Evolutionary conservation across 345 rosid species (phyloP), one percentile per base, ranked within the genome.

Genomic region (Salix brachista): DNA sequence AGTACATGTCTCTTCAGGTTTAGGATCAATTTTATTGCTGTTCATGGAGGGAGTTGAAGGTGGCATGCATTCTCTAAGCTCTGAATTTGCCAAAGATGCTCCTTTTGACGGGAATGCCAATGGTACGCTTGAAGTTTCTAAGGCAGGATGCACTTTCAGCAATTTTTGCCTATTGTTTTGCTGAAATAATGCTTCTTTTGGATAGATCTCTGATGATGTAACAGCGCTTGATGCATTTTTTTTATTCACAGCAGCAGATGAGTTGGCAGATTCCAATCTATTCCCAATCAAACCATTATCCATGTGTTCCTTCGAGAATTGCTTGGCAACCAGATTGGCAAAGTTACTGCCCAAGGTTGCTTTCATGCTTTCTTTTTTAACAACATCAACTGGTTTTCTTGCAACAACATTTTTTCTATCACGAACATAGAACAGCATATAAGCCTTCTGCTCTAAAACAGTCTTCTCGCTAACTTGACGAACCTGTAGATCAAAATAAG

Each of bases 361-460:
- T 79, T 81, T 90, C 26, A 75, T 19, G 44, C 69, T 84, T 74
- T 89, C 92, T 84, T 87, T 91, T 68, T 50, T 80, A 65, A 78
- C 80, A 79, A 76, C 56, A 64, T 86, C 80, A 61, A 66, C 68
- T n/a, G 80, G 73, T 80, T 83, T 92, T 80, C 86, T 92, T 1
- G 84, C 81, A 77, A 81, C 73, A 50, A 69, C 23, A 85, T 82
- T 82, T 79, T 80, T 89, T 87, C 92, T 85, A 78, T 92, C 97
- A 75, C 95, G 97, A 50, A 96, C 98, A 87, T 96, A 96, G 84
- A 96, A 96, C 76, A 96, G 73, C 99, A 96, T 96, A 82, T 96
- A 96, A 44, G 99, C 99, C 89, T 92, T 93, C 85, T 96, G 98
- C 7, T 91, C 85, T 65, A 93, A 84, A 72, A 96, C 98, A 32